Evolutionary conservation across 495 filamentous ascomycete genomes (phyloP), one percentile per base, ranked within the genome.

Genomic region (Mycothermus thermophilus): DNA sequence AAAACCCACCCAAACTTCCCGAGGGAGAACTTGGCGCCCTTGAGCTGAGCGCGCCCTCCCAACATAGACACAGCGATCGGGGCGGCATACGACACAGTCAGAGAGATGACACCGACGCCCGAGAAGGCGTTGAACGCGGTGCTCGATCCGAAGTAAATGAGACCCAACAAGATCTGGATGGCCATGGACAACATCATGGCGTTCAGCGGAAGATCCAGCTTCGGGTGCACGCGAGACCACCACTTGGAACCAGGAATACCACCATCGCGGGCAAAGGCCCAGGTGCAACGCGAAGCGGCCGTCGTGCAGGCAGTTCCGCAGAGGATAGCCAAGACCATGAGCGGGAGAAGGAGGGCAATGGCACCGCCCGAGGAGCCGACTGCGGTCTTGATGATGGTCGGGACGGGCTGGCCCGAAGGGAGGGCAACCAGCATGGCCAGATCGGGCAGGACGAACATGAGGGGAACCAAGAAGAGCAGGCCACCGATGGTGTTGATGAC

Each of bases 291-390:
- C 1, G 69, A 74, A 3, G 72, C 59, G 12, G 72, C 74, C 4
- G 70, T 69, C 5, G 71, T 76, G 44, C 73, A 73, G 26, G 70
- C 74, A 15, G 71, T 72, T 8, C 70, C 72, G 46, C 73, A 76
- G 43, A 78, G 72, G 41, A 79, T 38, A 16, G 54, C 60, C 21
- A 66, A 41, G 26, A 66, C 61, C 43, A 71, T 55, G 35, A 72
- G 45, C 20, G 64, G 63, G 12, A 70, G 46, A 8, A 67, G 50
- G 11, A 71, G 44, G 11, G 37, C 64, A 30, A 71, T 60, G 6
- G 64, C 60, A 17, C 55, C 67, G 18, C 56, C 63, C 0, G 57
- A 52, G 28, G 53, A 55, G 4, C 66, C 64, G 2, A 67, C 55
- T 8, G 63, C 65, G 0, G 41, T 47, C 41, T 61, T 60, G 47